These are phyloP conservation scores for Mycena alexandri DNA, from an alignment of 768 basidiomycete genomes.

Conservation along the genomic window DNA sequence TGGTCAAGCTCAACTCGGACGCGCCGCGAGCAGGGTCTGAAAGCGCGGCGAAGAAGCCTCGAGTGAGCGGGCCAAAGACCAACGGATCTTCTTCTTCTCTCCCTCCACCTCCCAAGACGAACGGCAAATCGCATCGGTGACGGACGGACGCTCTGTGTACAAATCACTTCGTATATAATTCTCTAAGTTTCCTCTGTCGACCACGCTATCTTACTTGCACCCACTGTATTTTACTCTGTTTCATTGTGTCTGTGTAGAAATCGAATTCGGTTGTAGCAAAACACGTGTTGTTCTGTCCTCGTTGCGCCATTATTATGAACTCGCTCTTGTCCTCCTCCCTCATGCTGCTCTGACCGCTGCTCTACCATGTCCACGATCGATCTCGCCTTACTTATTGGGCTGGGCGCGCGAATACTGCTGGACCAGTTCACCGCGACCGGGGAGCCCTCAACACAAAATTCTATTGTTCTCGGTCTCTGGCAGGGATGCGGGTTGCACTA, in stretches of 20 bases:
- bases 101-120: constrained; percentile 28
- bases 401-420: constrained; percentile 78
- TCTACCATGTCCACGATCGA: constrained; percentile 21
- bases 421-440: constrained; percentile 66
- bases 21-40: constrained; percentile 72
- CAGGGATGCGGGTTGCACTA: constrained; percentile 83
- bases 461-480: constrained; percentile 77
- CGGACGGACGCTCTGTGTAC: constrained; percentile 25
- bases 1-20: constrained; percentile 77
- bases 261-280: constrained; percentile 19
- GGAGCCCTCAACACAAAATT: constrained; percentile 66
- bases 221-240: constrained; percentile 31
- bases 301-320: no score
- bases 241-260: constrained; percentile 36
- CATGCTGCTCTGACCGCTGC: constrained; percentile 4
- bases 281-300: constrained; percentile 22
- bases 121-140: constrained; percentile 73
- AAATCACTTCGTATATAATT: constrained; percentile 30
- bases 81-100: constrained; percentile 23
- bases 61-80: constrained; percentile 54
- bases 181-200: constrained; percentile 19
- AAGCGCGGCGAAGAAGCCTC: constrained; percentile 69
- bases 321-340: not conserved
- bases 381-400: constrained; percentile 74
- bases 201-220: constrained; percentile 33